Base-by-base conservation (phyloP, 805 yeast species). In the Groenewaldozyma salmanticensis region DNA sequence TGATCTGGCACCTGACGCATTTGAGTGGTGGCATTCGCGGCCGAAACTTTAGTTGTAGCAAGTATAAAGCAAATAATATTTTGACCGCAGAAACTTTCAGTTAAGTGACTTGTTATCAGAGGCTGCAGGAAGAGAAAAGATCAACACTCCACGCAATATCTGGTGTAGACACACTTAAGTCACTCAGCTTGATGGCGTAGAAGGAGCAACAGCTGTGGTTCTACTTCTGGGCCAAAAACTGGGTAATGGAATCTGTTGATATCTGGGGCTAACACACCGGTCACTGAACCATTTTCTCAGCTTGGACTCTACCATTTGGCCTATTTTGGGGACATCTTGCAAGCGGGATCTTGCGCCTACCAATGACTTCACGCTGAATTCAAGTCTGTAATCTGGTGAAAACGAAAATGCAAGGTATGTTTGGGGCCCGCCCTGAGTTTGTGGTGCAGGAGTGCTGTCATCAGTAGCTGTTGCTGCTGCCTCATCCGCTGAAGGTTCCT, bases 341-440 rank as follows among this genome's bases (percentile, higher is more conserved):
- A 92, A 67, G 57, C 90, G 82, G 0, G 97, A 85, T 37, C 95
- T 71, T 1, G 96, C 83, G 1, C 99, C 99, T 39, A 92, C 85
- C 31, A 90, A 65, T 1, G 96, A 85, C 52, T 79, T 79, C n/a
- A 86, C 78, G 33, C 81, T 79, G 61, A 92, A 88, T 53, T 90
- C 96, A 49, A 92, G 67, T 42, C 90, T 67, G 60, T 85, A 92
- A 55, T 87, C 96, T 0, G 96, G 96, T 1, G 88, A 74, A 59
- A 92, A 90, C 11, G 95, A 84, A 53, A 92, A 81, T 72, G 87
- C 79, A 42, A 92, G 63, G 11, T 85, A 92, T 9, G 88, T 81
- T 0, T 37, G 43, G n/a, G n/a, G n/a, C n/a, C n/a, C n/a, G n/a
- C n/a, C n/a, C n/a, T n/a, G n/a, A n/a, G n/a, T n/a, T n/a, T n/a